phyloP scores from a whole-genome alignment of 2,329 filamentous ascomycete species.

The Cadophora gregata region DNA sequence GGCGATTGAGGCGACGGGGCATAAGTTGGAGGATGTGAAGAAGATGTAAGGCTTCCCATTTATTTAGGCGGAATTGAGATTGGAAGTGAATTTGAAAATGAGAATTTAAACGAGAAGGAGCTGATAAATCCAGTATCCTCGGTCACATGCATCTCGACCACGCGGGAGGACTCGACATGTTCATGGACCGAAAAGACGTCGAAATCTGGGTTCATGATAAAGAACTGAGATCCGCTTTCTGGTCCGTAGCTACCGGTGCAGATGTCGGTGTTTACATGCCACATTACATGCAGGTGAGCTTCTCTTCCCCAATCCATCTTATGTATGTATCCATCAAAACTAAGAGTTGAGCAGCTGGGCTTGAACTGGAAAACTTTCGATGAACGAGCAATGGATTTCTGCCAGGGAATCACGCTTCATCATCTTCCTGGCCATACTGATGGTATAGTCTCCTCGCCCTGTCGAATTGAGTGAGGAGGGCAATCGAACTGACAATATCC shows the following conservation, averaged over 20 bases:
- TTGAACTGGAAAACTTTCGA: slow-evolving; percentile 53
- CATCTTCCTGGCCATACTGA: slow-evolving; percentile 41
- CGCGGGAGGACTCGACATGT: slow-evolving; percentile 54
- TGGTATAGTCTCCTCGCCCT: slow-evolving; percentile 14
- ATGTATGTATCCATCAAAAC: background rate
- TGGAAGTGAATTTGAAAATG: too few relatives aligned
- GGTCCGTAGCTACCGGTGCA: slow-evolving; percentile 50
- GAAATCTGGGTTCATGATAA: slow-evolving; percentile 55
- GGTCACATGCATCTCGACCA: slow-evolving; percentile 56
- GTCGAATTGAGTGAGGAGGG: too few relatives aligned
- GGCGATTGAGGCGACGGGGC: slow-evolving; percentile 47
- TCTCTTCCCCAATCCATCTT: background rate
- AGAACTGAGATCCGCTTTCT: slow-evolving; percentile 53
- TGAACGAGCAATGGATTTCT: slow-evolving; percentile 48
- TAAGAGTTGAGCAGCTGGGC: slow-evolving; percentile 36
- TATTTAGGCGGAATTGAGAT: too few relatives aligned
- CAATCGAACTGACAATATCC: background rate
- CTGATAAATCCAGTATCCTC: slow-evolving; percentile 44
- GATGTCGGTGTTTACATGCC: slow-evolving; percentile 49
- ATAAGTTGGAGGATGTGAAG: slow-evolving; percentile 53
- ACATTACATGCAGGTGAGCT: slow-evolving; percentile 42
- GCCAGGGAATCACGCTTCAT: slow-evolving; percentile 46
- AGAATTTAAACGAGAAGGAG: too few relatives aligned
- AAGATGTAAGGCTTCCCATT: slow-evolving; percentile 47
- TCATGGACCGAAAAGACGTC: slow-evolving; percentile 48